These are phyloP conservation scores for Diutina siamensis DNA, from an alignment of 1,139 yeast genomes.

Conservation along the genomic window DNA sequence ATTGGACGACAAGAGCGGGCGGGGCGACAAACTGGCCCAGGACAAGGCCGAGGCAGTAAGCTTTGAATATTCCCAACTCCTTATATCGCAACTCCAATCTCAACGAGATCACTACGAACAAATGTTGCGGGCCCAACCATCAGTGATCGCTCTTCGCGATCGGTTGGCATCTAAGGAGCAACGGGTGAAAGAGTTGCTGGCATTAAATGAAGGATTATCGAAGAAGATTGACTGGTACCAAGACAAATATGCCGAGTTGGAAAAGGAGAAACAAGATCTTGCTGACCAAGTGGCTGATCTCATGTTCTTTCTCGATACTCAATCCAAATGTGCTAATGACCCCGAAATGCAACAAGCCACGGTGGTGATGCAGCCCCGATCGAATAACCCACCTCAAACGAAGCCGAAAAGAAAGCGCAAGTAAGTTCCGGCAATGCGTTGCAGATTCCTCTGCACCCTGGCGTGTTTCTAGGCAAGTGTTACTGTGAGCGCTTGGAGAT, in stretches of 20 bases:
- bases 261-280: constrained; percentile 9
- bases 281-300: constrained; percentile 65
- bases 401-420: background rate
- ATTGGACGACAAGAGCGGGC: constrained; percentile 29
- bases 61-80: constrained; percentile 60
- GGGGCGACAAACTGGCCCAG: constrained; percentile 5
- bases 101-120: constrained; percentile 78
- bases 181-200: constrained; percentile 19
- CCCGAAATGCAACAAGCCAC: constrained; percentile 65
- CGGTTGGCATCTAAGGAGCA: constrained; percentile 22
- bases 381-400: constrained; percentile 8
- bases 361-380: constrained; percentile 28
- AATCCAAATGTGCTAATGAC: constrained; percentile 58
- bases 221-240: constrained; percentile 42
- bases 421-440: background rate
- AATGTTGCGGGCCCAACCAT: constrained; percentile 27
- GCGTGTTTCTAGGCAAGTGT: background rate
- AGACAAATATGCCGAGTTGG: constrained; percentile 22
- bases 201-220: constrained; percentile 45
- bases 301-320: constrained; percentile 72
- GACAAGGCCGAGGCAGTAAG: constrained; percentile 15
- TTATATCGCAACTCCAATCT: constrained; percentile 76
- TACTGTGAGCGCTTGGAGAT: background rate
- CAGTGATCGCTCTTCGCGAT: constrained; percentile 23
- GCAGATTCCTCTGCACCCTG: background rate